A percentile compares a stretch with the other conserved stretches of the same genome.
Conservation (phyloP, 2,329 filamentous ascomycete genomes). For the Xylariaceae sp. region DNA sequence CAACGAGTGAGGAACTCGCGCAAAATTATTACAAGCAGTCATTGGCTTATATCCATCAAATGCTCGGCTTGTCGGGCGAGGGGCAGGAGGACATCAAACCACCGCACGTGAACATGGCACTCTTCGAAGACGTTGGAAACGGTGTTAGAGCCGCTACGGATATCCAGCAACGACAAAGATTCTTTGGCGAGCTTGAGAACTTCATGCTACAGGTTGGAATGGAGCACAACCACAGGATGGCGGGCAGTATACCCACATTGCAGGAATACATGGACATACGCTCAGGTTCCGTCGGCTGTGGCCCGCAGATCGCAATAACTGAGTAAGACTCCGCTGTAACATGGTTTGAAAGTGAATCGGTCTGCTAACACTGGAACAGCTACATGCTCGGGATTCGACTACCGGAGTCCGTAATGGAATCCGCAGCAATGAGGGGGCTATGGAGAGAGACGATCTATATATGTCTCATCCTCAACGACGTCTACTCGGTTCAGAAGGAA, state of each 20-base stretch:
- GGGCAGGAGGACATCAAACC: conserved; percentile 7
- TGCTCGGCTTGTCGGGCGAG: conserved; percentile 22
- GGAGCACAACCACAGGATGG: conserved; percentile 26
- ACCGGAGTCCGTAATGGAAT: conserved; percentile 25
- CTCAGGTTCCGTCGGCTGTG: conserved; percentile 27
- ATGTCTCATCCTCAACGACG: conserved; percentile 27
- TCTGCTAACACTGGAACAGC: conserved; percentile 14
- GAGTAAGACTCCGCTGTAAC: conserved; percentile 19
- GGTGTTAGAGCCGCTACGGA: conserved; percentile 20
- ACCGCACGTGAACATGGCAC: conserved; percentile 23
- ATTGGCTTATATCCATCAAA: conserved; percentile 26
- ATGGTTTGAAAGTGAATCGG: too few species aligned
- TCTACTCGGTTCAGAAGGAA: conserved; percentile 28
- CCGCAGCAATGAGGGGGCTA: conserved; percentile 22
- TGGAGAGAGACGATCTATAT: conserved; percentile 25
- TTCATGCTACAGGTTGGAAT: conserved; percentile 28
- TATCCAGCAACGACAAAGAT: conserved; percentile 22
- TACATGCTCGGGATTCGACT: conserved; percentile 26
- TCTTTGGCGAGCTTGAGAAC: conserved; percentile 26
- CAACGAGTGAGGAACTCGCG: conserved; percentile 25
- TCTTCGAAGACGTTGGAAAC: conserved; percentile 25
- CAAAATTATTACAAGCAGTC: conserved; percentile 29
- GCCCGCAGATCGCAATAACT: conserved; percentile 26
- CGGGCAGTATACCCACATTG: conserved; percentile 23
- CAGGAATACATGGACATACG: conserved; percentile 27